Percentiles rank a stretch among this genome's conserved stretches.
Conservation (phyloP, 192 early-diverging fungal species). For the Thamnidium elegans region DNA sequence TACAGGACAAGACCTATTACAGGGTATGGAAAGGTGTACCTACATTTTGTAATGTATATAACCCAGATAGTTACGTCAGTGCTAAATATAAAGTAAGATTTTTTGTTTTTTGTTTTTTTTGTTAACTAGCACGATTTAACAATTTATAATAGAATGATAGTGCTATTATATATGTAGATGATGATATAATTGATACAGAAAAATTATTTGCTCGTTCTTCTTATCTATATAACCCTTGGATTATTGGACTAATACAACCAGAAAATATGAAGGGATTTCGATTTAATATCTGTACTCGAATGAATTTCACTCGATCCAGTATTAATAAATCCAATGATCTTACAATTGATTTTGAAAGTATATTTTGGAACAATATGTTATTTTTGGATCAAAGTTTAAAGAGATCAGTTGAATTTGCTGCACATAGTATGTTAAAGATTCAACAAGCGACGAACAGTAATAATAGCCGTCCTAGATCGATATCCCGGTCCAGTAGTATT, state of each 20-base stretch:
- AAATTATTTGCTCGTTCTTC: not conserved
- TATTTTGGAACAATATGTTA: slow-evolving; percentile 40
- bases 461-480: slow-evolving; percentile 12
- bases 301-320: not conserved
- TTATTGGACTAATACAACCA: slow-evolving; percentile 28
- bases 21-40: slow-evolving; percentile 1
- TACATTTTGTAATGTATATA: slow-evolving; percentile 4
- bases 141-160: slow-evolving; percentile 23
- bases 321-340: not conserved
- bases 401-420: slow-evolving; percentile 5
- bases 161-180: slow-evolving; percentile 34
- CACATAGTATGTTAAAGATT: not conserved
- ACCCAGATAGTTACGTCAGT: slow-evolving; percentile 9
- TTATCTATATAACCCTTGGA: slow-evolving; percentile 2
- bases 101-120: not conserved
- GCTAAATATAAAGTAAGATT: slow-evolving; percentile 17
- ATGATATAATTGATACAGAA: not conserved
- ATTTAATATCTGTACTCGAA: slow-evolving; percentile 19
- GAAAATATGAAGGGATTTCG: slow-evolving; percentile 29
- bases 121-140: not conserved
- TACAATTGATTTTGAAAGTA: slow-evolving; percentile 36
- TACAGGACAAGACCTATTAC: not conserved
- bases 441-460: not conserved
- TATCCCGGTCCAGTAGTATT: slow-evolving; percentile 11
- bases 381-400: slow-evolving; percentile 16